phyloP scores from a whole-genome alignment of 352 stramenopile species.

The Phytophthora boehmeriae region DNA sequence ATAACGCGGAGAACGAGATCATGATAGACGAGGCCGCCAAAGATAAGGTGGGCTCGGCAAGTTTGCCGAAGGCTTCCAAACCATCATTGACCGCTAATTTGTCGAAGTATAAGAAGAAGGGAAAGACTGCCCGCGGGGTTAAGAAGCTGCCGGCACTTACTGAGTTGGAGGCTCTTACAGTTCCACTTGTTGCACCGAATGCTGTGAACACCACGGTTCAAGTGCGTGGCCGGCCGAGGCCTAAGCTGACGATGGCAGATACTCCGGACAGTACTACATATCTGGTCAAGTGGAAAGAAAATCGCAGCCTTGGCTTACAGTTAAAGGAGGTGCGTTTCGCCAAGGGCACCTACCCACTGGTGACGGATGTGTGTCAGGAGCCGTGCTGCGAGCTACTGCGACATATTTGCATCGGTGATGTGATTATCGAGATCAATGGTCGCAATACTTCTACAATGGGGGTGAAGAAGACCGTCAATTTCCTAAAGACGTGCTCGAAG shows the following conservation, averaged over 20 bases:
- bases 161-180: slow-evolving; percentile 68
- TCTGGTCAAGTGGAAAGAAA: slow-evolving; percentile 90
- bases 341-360: slow-evolving; percentile 81
- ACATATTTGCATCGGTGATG: slow-evolving; percentile 83
- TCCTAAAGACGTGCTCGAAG: slow-evolving; percentile 86
- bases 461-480: slow-evolving; percentile 90
- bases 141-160: slow-evolving; percentile 67
- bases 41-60: slow-evolving; percentile 33
- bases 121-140: slow-evolving; percentile 66
- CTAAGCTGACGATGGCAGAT: slow-evolving; percentile 76
- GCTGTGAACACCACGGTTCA: slow-evolving; percentile 86
- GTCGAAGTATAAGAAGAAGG: slow-evolving; percentile 79
- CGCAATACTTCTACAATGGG: slow-evolving; percentile 89
- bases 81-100: slow-evolving; percentile 62
- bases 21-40: slow-evolving; percentile 50
- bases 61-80: slow-evolving; percentile 39
- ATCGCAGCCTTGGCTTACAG: slow-evolving; percentile 83
- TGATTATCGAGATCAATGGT: slow-evolving; percentile 91
- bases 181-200: slow-evolving; percentile 80
- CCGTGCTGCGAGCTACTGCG: slow-evolving; percentile 83
- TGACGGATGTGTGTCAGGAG: slow-evolving; percentile 85
- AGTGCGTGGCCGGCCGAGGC: slow-evolving; percentile 78
- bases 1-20: slow-evolving; percentile 59
- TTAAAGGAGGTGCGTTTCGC: slow-evolving; percentile 80
- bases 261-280: slow-evolving; percentile 86